Evolutionary conservation across 2,329 filamentous ascomycete species (phyloP).

Genomic region (Penicillium sp.): DNA sequence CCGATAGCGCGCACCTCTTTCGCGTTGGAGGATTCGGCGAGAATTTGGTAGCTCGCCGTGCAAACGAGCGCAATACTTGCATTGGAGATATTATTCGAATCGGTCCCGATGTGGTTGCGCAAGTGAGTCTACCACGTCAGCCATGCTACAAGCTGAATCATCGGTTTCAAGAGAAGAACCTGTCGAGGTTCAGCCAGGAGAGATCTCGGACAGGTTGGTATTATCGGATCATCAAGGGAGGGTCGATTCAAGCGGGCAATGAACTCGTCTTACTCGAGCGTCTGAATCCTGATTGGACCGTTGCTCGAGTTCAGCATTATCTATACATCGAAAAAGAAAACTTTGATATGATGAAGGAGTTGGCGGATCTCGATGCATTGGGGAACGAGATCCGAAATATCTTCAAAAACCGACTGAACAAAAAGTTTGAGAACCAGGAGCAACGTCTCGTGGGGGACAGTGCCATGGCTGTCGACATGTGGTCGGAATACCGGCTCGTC

Average conservation of each 20-base stretch:
- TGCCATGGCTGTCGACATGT: conserved; percentile 10
- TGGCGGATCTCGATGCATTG: conserved; percentile 10
- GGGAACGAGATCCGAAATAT: conserved; percentile 12
- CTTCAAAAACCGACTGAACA: conserved; percentile 11
- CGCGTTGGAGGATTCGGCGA: conserved; percentile 17
- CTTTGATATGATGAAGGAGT: conserved; percentile 9
- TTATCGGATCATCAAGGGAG: conserved; percentile 61
- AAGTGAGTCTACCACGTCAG: conserved; percentile 66
- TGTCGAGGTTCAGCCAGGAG: conserved; percentile 58
- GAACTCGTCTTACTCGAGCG: conserved; percentile 13
- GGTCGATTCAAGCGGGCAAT: conserved; percentile 11
- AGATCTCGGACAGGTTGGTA: conserved; percentile 69
- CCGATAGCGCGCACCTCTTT: conserved; percentile 52
- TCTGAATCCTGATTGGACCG: conserved; percentile 11
- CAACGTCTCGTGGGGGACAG: conserved; percentile 10
- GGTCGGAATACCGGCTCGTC: conserved; percentile 11
- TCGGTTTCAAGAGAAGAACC: conserved; percentile 67
- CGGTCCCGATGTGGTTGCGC: conserved; percentile 57
- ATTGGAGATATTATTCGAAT: conserved; percentile 67
- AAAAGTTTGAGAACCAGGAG: conserved; percentile 14
- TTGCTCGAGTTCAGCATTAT: conserved; percentile 17
- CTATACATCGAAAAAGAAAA: conserved; percentile 16
- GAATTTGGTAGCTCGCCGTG: conserved; percentile 11
- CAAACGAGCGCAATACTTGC: conserved; percentile 68
- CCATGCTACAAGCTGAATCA: conserved; percentile 74